Percentiles rank a stretch among this genome's conserved stretches.
phyloP scores from a whole-genome alignment of 2,329 filamentous ascomycete species.

The Penicillium sp. region DNA sequence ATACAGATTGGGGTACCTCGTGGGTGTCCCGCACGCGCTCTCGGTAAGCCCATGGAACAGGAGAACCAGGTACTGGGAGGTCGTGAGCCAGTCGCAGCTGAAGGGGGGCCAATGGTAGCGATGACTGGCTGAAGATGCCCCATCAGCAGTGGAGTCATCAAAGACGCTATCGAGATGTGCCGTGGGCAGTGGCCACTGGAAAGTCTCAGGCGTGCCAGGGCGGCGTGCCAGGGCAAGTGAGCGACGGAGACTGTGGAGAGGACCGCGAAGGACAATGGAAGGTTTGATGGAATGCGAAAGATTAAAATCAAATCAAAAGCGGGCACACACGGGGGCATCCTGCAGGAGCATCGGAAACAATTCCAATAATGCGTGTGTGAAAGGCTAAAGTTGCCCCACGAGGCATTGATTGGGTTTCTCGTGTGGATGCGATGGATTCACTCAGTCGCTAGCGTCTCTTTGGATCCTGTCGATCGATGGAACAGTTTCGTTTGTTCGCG shows the following conservation, averaged over 20 bases:
- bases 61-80: background rate
- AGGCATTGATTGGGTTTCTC: background rate
- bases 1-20: background rate
- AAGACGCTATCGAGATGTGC: constrained; percentile 1
- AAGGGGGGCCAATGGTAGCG: background rate
- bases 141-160: background rate
- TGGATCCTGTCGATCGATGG: constrained; percentile 16
- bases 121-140: constrained; percentile 1
- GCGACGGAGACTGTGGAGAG: background rate
- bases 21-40: background rate
- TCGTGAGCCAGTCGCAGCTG: background rate
- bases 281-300: constrained; percentile 12
- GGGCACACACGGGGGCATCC: background rate
- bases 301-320: constrained; percentile 1
- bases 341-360: constrained; percentile 10
- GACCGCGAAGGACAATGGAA: background rate
- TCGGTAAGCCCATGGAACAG: background rate
- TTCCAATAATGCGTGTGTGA: constrained; percentile 15
- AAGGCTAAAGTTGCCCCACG: constrained; percentile 18
- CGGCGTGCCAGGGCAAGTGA: background rate
- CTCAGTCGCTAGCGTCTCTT: background rate
- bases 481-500: background rate
- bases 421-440: constrained; percentile 1
- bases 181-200: background rate
- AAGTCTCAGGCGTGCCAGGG: background rate